Evolutionary conservation across 202 grass and related monocot species (phyloP), one percentile per base, ranked within the genome.

Genomic region (Musa balbisiana): DNA sequence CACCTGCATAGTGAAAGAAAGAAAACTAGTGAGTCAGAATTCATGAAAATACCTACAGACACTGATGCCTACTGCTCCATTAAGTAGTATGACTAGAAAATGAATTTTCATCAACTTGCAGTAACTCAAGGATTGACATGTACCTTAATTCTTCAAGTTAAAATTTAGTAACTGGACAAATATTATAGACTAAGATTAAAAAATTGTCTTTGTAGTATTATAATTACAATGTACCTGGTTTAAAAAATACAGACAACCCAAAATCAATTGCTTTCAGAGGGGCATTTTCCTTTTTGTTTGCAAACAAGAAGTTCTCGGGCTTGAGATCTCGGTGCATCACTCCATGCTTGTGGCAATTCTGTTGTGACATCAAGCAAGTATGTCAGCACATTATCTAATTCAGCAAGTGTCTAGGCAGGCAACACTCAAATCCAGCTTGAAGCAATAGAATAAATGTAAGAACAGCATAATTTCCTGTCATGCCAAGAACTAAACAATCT

Each of bases 251-350:
- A n/a, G 67, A 70, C 16, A 70, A 51, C 33, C 67, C 67, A 51
- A 70, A 70, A n/a, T 70, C 67, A 70, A 70, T 70, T 51, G 67
- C 11, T 70, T 70, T 70, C 16, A 70, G 49, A 70, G 67, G 67
- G 17, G 67, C 15, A 51, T 70, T 70, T 51, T 70, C 67, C 67
- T 20, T 70, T 52, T 51, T 51, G 67, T 51, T 51, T 21, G 33
- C 67, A 70, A 70, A 70, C 67, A 70, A 70, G 43, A 70, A 70
- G 25, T 70, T 70, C 25, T 70, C 67, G 0, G 67, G 67, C 20
- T 70, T 70, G 17, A 70, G 67, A 21, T 70, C 67, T 70, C 67
- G 67, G 67, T 70, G 67, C 33, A 70, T 70, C 43, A 70, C 67
- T 17, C 67, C 67, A 51, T 70, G 49, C 33, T 22, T 70, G 43